Evolutionary conservation across 208 protist genomes (phyloP).

Genomic region (Trypanosoma grayi): DNA sequence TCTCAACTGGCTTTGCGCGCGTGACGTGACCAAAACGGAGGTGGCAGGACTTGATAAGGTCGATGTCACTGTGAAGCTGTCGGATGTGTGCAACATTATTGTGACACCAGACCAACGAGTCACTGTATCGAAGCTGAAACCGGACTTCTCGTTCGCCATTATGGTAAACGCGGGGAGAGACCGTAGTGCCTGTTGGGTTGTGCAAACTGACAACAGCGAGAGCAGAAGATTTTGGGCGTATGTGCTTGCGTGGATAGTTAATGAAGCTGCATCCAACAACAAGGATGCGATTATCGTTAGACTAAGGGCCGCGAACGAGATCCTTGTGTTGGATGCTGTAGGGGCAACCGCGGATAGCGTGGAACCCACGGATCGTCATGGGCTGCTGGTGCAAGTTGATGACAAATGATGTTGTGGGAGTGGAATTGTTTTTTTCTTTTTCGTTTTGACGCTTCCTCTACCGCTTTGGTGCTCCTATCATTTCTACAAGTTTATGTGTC

Average conservation of each 20-base stretch:
- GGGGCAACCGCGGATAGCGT: slow-evolving; percentile 11
- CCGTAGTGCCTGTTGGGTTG: slow-evolving; percentile 3
- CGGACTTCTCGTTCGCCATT: slow-evolving; percentile 10
- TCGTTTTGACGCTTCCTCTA: slow-evolving; percentile 2
- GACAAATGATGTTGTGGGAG: slow-evolving; percentile 8
- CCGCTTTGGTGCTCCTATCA: too few species aligned
- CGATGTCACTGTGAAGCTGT: slow-evolving; percentile 8
- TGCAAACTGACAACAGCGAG: slow-evolving; percentile 22
- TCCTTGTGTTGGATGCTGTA: slow-evolving; percentile 20
- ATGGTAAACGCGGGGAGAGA: background rate
- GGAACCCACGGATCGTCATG: slow-evolving; percentile 14
- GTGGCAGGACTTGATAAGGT: background rate
- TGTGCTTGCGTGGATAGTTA: slow-evolving; percentile 22
- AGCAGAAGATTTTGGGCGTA: slow-evolving; percentile 19
- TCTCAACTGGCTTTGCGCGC: slow-evolving; percentile 2
- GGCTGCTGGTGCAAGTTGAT: slow-evolving; percentile 12
- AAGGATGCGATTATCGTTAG: slow-evolving; percentile 6
- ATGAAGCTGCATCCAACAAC: slow-evolving; percentile 11
- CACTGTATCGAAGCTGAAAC: background rate
- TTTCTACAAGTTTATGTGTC: too few species aligned
- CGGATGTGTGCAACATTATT: slow-evolving; percentile 5
- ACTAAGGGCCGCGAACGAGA: slow-evolving; percentile 4
- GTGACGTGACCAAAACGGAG: slow-evolving; percentile 1
- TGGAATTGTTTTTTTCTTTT: slow-evolving; percentile 10
- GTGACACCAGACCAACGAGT: background rate